Base-by-base conservation (phyloP, 2,329 filamentous ascomycete genomes). In the Sclerotiophoma versabilis region DNA sequence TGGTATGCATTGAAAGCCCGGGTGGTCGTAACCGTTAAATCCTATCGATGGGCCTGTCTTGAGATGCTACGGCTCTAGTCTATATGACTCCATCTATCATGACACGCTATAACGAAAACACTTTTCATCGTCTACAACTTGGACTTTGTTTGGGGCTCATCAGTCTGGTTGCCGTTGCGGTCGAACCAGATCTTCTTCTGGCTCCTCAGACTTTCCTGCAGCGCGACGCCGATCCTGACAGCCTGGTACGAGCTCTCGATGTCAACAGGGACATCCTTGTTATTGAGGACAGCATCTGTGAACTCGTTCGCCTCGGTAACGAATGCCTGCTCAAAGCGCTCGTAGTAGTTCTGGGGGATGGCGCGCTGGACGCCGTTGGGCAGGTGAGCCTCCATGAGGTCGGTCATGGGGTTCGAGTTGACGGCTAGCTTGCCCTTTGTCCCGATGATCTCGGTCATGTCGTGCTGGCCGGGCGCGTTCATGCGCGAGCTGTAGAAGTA, bases 401-500 rank as follows among this genome's bases (percentile, higher is more conserved):
- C 83, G 2, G 71, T 74, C 39, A 76, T 74, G 5, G 86, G 86
- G 59, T 86, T 81, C 6, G 77, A 79, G 64, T 89, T 89, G 57
- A 89, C 78, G 0, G 79, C 75, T 5, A 89, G 65, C 69, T 88
- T 89, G 33, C 87, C 86, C 61, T 82, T 79, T 1, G 87, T 89
- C 11, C 86, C 87, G 49, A 89, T 86, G 58, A 89, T 82, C 73
- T 89, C 86, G 0, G 86, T 87, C 54, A 80, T 83, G 68, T 89
- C 87, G 57, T 88, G 83, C 71, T 89, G 86, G 0, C 87, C 87
- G 0, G 84, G 82, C 0, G 86, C 84, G 83, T 89, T 89, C 83
- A 88, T 89, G 12, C 86, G 79, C 9, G 79, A 83, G 34, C 79
- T 80, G 70, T 86, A 89, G 56, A 88, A 82, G 67, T 88, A 85